Evolutionary conservation across 805 yeast species (phyloP), one percentile per base, ranked within the genome.

Genomic region (Huiozyma sinensis): DNA sequence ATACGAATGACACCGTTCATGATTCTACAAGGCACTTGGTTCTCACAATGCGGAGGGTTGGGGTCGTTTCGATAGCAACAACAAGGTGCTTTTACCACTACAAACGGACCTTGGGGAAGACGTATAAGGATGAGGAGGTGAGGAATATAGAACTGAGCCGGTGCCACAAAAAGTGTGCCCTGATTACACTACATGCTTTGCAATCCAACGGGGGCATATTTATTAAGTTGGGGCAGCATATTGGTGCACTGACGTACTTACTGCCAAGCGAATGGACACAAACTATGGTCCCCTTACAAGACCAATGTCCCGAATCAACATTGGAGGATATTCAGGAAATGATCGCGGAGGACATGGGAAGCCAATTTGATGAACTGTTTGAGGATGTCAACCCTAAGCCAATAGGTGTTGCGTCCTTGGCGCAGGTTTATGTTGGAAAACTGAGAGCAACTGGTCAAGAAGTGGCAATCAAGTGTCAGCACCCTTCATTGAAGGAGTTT

Each of bases 401-500:
- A 0, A 79, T 92, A 36, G 99, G 98, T 1, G 94, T 86, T 5
- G 98, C 98, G 0, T 86, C 96, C 0, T 69, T 92, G 50, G 98
- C 98, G 0, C 99, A 92, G 58, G 99, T 92, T 5, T 97, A 92
- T 64, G 66, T 70, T 27, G 99, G 94, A 0, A 72, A 62, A 1
- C 58, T 89, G 43, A 72, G 67, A 45, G 65, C 59, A 4, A 72
- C 71, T 1, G 85, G 83, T 1, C 73, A 79, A 47, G 76, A 71
- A 54, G 97, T 90, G 3, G 98, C 98, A 0, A 95, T 92, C 24
- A 92, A 92, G 57, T 75, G 90, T 36, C 98, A 92, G 62, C 97
- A 89, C 61, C 98, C 98, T 0, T 74, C 86, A 2, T 67, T 92
- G 43, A 74, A 77, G 39, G 84, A 83, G 53, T 92, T 84, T 65